Conservation (phyloP, 2,329 filamentous ascomycete species). For the Fusarium pseudograminearum region DNA sequence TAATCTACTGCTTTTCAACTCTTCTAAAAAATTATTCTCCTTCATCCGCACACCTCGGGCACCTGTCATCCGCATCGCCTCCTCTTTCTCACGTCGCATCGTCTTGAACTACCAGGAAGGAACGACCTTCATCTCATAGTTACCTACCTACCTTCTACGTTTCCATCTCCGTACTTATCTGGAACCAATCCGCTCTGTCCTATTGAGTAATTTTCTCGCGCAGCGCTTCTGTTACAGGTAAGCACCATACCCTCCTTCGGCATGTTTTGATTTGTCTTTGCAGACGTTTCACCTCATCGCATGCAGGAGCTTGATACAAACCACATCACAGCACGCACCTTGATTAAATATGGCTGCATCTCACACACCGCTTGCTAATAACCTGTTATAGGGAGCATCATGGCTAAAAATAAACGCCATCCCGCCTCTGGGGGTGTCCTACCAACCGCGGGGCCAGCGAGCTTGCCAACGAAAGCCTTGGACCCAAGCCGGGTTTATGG, state of each 20-base stretch:
- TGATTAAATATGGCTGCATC: background rate
- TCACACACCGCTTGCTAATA: conserved; percentile 21
- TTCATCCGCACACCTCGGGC: conserved; percentile 1
- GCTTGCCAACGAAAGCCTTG: conserved; percentile 27
- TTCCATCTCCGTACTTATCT: background rate
- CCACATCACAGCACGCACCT: background rate
- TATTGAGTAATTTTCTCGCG: background rate
- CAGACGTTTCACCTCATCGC: background rate
- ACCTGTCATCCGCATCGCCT: background rate
- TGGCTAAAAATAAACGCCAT: conserved; percentile 26
- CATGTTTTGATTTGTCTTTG: background rate
- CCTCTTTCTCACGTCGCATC: conserved; percentile 10
- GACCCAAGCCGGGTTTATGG: conserved; percentile 42
- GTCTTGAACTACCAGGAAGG: conserved; percentile 19
- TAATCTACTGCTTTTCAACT: background rate
- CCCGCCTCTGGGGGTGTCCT: conserved; percentile 17
- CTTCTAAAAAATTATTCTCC: background rate
- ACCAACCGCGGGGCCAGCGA: conserved; percentile 25
- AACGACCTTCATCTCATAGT: conserved; percentile 1
- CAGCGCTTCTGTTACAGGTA: conserved; percentile 25
- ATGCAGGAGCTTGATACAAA: background rate
- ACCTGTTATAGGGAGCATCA: conserved; percentile 23
- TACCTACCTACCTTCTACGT: background rate
- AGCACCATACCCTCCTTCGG: background rate
- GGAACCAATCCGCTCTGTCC: background rate